Evolutionary conservation across 2,329 filamentous ascomycete species (phyloP), one percentile per base, ranked within the genome.

Genomic region (Diaporthe caulivora): DNA sequence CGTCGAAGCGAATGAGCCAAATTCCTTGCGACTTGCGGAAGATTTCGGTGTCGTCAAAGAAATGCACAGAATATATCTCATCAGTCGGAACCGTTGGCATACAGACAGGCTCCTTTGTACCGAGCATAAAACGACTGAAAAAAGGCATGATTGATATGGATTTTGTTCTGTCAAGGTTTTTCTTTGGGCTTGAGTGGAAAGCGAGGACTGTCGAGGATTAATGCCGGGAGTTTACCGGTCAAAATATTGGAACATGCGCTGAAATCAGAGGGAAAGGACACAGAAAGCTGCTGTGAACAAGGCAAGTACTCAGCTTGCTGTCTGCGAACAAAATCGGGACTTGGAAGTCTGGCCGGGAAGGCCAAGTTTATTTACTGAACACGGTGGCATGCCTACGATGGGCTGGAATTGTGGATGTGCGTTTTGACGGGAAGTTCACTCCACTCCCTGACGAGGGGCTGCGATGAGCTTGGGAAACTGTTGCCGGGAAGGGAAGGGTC

Each of bases 1-100:
- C 78, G 72, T 81, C 79, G 49, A 79, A 80, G 1, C 77, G 76
- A 15, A 78, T 76, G 42, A 81, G 37, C 11, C 73, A 77, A 71
- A 80, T 77, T 11, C 80, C 34, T 2, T 79, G 71, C 51, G 78
- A 76, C 7, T 73, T 76, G 34, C 75, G 74, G 24, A 71, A 78
- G 2, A 80, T 73, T 10, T 76, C 57, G 5, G 74, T 77, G 49
- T 81, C 77, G 51, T 81, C 80, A 26, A 78, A 79, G 53, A 75
- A 80, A 57, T 72, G 75, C 8, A 80, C 51, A 3, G 79, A 78
- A 6, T 79, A 64, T 18, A 81, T 37, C 15, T 34, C 42, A 29
- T 74, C 72, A 11, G 68, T 68, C 1, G 72, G 31, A 11, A 68
- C 58, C 34, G 26, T 72, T 21, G 51, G 42, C 29, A 65, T 31